phyloP scores from a whole-genome alignment of 2,329 filamentous ascomycete species.

The Thelonectria blattea region DNA sequence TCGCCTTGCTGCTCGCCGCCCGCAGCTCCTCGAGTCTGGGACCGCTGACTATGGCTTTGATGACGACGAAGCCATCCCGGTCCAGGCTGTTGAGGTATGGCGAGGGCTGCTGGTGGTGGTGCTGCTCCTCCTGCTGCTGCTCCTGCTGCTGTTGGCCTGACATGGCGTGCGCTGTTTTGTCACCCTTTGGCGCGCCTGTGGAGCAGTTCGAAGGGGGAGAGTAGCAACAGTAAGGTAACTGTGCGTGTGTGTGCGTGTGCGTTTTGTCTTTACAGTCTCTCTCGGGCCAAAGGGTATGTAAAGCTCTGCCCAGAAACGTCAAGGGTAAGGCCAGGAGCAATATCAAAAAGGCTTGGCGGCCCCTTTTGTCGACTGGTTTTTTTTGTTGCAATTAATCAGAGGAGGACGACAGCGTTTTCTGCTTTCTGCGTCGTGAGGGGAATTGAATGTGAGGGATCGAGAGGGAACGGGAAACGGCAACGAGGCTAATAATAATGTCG shows the following conservation, averaged over 20 bases:
- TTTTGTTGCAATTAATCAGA: conserved; percentile 11
- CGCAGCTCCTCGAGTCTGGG: conserved; percentile 65
- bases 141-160: conserved; percentile 25
- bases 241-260: neutral
- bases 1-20: conserved; percentile 62
- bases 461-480: too few species aligned
- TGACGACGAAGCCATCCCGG: conserved; percentile 76
- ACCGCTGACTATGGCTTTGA: conserved; percentile 67
- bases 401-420: conserved; percentile 1
- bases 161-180: conserved; percentile 14
- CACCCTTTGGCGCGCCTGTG: neutral
- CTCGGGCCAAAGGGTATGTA: neutral
- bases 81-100: conserved; percentile 58
- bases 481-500: conserved; percentile 19
- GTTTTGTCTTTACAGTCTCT: neutral
- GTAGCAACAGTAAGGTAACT: neutral
- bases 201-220: neutral
- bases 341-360: neutral
- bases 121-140: conserved; percentile 14
- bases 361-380: conserved; percentile 6
- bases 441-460: conserved; percentile 6
- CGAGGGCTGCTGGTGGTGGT: conserved; percentile 18
- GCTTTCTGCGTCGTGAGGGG: neutral
- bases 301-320: neutral
- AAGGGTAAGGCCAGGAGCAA: neutral